Base-by-base conservation (phyloP, 2,329 filamentous ascomycete species). In the Metarhizium anisopliae region DNA sequence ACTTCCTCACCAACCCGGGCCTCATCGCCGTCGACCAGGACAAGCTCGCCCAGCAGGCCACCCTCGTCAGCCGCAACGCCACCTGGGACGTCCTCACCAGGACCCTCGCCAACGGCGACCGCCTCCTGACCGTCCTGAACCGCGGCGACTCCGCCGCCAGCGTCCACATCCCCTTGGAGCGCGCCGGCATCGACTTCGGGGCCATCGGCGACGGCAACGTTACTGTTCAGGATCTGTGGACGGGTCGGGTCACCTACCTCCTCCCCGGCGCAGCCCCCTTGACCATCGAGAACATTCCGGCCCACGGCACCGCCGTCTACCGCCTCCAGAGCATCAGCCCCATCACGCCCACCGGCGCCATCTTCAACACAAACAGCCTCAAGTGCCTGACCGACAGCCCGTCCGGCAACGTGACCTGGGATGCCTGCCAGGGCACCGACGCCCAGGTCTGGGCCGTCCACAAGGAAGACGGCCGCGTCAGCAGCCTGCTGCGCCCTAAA, bases 341-440 rank as follows among this genome's bases (percentile, higher is more conserved):
- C 18, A 42, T 63, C 16, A 68, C 67, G 8, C 74, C 76, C 0
- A 79, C 75, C 0, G 77, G 77, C 4, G 70, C 75, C 61, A 72
- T 79, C 51, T 77, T 79, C 64, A 78, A 79, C 60, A 77, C 76
- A 0, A 72, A 68, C 25, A 75, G 74, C 2, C 63, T 72, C 10
- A 68, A 70, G 35, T 77, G 74, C 57, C 64, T 79, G 38, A 73
- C 73, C 4, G 71, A 68, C 5, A 45, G 58, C 54, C 51, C 42
- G 40, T 57, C 61, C 2, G 61, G 62, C 7, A 60, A 55, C 6
- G 60, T 75, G 6, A 61, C 38, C 0, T 77, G 72, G 62, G 59
- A 61, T 4, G 57, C 62, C 3, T 78, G 76, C 56, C 64, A 68
- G 36, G 75, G 64, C 8, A 59, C 61, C 0, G 68, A 74, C 59